Conservation (phyloP, 768 basidiomycete genomes). For the Kockovaella imperatae region DNA sequence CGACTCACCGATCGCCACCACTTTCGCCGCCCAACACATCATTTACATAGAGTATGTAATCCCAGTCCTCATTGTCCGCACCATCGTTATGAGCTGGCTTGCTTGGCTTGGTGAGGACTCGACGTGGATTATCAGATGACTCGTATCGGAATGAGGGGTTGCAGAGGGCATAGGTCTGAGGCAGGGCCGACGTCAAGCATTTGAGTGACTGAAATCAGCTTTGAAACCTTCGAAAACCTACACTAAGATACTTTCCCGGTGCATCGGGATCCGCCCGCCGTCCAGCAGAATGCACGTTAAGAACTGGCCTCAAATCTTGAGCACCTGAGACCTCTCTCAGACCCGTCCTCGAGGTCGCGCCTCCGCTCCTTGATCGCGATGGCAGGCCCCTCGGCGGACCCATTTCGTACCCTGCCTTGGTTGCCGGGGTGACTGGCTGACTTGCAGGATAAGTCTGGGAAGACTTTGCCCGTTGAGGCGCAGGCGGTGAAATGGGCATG, state of each 20-base stretch:
- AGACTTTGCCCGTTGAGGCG: neutral
- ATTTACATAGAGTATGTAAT: constrained; percentile 98
- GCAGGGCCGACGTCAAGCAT: constrained; percentile 73
- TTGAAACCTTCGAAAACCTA: constrained; percentile 48
- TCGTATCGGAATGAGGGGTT: constrained; percentile 94
- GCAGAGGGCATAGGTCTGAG: constrained; percentile 88
- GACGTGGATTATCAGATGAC: constrained; percentile 83
- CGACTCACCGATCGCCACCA: constrained; percentile 70
- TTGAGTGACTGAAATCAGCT: constrained; percentile 50
- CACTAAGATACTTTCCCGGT: constrained; percentile 65
- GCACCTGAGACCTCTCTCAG: constrained; percentile 69
- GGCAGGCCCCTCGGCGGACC: constrained; percentile 17
- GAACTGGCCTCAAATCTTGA: constrained; percentile 68
- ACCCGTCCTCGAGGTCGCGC: constrained; percentile 48
- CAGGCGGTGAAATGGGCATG: constrained; percentile 1
- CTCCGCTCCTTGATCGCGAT: constrained; percentile 3
- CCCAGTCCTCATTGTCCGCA: constrained; percentile 97
- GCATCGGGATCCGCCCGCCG: constrained; percentile 66
- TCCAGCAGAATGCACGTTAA: constrained; percentile 57
- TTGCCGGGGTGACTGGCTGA: constrained; percentile 28
- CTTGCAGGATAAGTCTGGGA: constrained; percentile 27
- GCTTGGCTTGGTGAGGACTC: constrained; percentile 95
- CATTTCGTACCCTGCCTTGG: constrained; percentile 19
- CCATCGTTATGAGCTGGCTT: constrained; percentile 94
- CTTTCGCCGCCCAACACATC: constrained; percentile 93